These are phyloP conservation scores for Ceratocystis variospora DNA, from an alignment of 2,329 filamentous ascomycete species.

Conservation along the genomic window DNA sequence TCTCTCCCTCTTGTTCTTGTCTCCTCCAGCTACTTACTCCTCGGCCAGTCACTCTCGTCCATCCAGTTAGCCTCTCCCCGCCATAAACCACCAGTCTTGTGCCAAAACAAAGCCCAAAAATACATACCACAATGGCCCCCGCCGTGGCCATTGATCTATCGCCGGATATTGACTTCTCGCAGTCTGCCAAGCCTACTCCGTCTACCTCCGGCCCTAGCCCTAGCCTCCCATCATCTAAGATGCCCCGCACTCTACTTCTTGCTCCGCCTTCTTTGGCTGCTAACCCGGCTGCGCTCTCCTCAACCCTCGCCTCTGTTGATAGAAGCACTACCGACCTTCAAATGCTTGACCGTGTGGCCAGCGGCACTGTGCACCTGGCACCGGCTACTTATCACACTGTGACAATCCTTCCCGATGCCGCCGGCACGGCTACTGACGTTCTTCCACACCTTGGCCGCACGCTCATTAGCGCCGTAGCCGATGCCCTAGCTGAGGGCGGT, in stretches of 20 bases:
- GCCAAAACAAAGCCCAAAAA: constrained; percentile 22
- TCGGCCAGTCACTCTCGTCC: background rate
- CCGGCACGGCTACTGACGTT: constrained; percentile 50
- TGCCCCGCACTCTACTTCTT: constrained; percentile 60
- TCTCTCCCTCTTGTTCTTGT: background rate
- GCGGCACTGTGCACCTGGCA: constrained; percentile 67
- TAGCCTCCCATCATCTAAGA: constrained; percentile 26
- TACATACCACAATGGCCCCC: constrained; percentile 33
- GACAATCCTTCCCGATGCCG: constrained; percentile 67
- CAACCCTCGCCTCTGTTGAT: constrained; percentile 58
- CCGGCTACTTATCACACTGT: constrained; percentile 67
- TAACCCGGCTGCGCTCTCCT: constrained; percentile 63
- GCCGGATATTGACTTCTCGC: constrained; percentile 36
- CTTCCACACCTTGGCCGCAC: constrained; percentile 50
- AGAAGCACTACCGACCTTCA: constrained; percentile 73
- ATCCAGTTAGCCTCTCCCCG: background rate
- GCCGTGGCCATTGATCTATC: constrained; percentile 41
- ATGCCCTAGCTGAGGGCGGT: constrained; percentile 55
- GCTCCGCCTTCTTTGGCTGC: constrained; percentile 82
- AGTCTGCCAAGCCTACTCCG: constrained; percentile 24
- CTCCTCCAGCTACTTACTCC: background rate
- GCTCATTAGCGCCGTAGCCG: constrained; percentile 55
- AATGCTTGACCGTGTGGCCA: constrained; percentile 88
- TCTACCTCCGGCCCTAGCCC: constrained; percentile 23
- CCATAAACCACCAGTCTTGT: background rate